Base-by-base conservation (phyloP, 306 rosid genomes). In the Pueraria montana region DNA sequence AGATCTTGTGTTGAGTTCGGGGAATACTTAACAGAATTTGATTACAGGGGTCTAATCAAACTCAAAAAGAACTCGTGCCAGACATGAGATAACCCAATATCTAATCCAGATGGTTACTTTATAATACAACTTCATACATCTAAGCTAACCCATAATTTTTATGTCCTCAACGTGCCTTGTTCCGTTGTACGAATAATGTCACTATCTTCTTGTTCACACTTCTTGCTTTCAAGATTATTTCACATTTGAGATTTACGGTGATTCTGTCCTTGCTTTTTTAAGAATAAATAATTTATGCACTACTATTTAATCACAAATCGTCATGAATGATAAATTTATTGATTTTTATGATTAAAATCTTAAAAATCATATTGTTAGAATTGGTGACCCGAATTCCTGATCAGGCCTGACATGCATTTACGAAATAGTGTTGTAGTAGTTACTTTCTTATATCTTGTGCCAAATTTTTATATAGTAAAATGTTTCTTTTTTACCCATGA, bases 1-100 rank as follows among this genome's bases (percentile, higher is more conserved):
- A 75, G 36, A 80, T 83, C 74, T 56, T 3, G 23, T 85, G 88
- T 52, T 66, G 8, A 20, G 11, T 16, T 84, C 81, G 45, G 55
- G n/a, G 38, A 72, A 74, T 74, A 49, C 69, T 74, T 78, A 77
- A 80, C 71, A 21, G 45, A 80, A 65, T 89, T 77, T 84, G 87
- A 86, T 84, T 84, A 64, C n/a, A 63, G 77, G 58, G 78, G 90
- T 81, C 88, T 87, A 88, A 79, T 87, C 87, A 83, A 64, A 45
- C 21, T 62, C 3, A 80, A 21, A 71, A 74, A 61, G 26, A 34
- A 66, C 74, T 62, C 32, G 75, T 36, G 68, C 72, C 73, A 69
- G 52, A 83, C 66, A 86, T 36, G 36, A 76, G 64, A 76, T 67
- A 56, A 50, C 76, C 61, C 80, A 42, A 78, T 58, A 71, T 80